phyloP scores from a whole-genome alignment of 2,329 filamentous ascomycete genomes.

The Fusarium compactum region DNA sequence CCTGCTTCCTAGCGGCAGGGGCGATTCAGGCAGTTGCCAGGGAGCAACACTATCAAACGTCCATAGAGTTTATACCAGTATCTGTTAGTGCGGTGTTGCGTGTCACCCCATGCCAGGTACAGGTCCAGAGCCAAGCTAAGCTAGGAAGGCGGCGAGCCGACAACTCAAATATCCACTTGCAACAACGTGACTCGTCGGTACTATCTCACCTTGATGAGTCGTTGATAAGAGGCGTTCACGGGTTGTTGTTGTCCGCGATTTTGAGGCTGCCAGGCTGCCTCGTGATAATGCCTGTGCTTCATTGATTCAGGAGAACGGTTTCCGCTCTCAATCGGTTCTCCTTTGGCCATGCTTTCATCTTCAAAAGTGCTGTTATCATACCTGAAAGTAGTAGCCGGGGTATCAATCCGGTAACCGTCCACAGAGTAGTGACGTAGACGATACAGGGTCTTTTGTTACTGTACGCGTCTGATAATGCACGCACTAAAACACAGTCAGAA shows the following conservation, averaged over 20 bases:
- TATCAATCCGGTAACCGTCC: slow-evolving; percentile 5
- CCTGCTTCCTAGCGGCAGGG: slow-evolving; percentile 39
- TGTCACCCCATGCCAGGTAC: slow-evolving; percentile 24
- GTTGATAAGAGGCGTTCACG: slow-evolving; percentile 38
- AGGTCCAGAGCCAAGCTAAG: slow-evolving; percentile 23
- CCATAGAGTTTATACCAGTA: not conserved
- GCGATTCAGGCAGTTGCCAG: slow-evolving; percentile 41
- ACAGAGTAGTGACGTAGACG: slow-evolving; percentile 34
- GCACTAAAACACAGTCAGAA: slow-evolving; percentile 37
- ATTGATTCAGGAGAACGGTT: not conserved
- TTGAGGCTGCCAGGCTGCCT: not conserved
- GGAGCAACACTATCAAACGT: slow-evolving; percentile 6
- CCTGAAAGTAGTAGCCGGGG: not conserved
- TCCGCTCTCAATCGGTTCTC: not conserved
- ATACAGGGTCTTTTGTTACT: slow-evolving; percentile 14
- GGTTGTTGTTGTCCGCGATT: slow-evolving; percentile 14
- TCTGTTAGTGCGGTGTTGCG: slow-evolving; percentile 39
- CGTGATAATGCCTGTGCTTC: slow-evolving; percentile 1
- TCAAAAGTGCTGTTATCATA: not conserved
- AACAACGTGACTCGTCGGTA: slow-evolving; percentile 43
- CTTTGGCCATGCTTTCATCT: not conserved
- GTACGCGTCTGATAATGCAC: slow-evolving; percentile 36
- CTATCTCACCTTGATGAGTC: slow-evolving; percentile 45
- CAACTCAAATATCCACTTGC: slow-evolving; percentile 32
- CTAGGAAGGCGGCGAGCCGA: slow-evolving; percentile 23